phyloP scores from a whole-genome alignment of 1,284 basidiomycete genomes.

The Cryptococcus jaspeensis region DNA sequence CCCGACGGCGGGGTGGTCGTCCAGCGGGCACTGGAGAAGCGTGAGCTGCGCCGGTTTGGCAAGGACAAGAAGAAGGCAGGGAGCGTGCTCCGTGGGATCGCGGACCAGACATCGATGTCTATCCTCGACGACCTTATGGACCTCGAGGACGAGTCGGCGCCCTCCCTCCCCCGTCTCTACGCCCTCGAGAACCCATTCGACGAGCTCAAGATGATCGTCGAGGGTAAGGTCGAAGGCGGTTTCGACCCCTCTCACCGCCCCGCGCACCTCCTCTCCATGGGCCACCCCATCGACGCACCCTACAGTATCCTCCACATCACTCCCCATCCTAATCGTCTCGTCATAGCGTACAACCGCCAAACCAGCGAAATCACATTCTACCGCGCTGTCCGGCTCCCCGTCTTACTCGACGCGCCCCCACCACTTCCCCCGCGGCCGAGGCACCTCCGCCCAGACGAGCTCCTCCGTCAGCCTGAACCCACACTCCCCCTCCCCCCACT shows the following conservation, averaged over 20 bases:
- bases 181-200: slow-evolving; percentile 71
- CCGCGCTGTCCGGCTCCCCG: slow-evolving; percentile 19
- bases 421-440: slow-evolving; percentile 7
- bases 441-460: slow-evolving; percentile 31
- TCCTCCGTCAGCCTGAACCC: slow-evolving; percentile 20
- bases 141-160: slow-evolving; percentile 61
- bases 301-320: slow-evolving; percentile 27
- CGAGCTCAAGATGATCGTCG: slow-evolving; percentile 64
- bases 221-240: slow-evolving; percentile 24
- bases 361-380: slow-evolving; percentile 39
- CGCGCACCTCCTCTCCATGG: slow-evolving; percentile 17
- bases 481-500: not conserved
- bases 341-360: slow-evolving; percentile 30
- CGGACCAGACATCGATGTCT: slow-evolving; percentile 27
- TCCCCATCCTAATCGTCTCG: slow-evolving; percentile 32
- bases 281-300: slow-evolving; percentile 11
- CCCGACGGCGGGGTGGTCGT: slow-evolving; percentile 54
- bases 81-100: slow-evolving; percentile 18
- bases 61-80: slow-evolving; percentile 9
- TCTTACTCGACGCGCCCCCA: slow-evolving; percentile 5
- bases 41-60: slow-evolving; percentile 20
- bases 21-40: slow-evolving; percentile 60
- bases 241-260: not conserved
- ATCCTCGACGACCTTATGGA: slow-evolving; percentile 62
- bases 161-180: slow-evolving; percentile 71